Base-by-base conservation (phyloP, 2,329 filamentous ascomycete species). In the Calonectria crousiana region DNA sequence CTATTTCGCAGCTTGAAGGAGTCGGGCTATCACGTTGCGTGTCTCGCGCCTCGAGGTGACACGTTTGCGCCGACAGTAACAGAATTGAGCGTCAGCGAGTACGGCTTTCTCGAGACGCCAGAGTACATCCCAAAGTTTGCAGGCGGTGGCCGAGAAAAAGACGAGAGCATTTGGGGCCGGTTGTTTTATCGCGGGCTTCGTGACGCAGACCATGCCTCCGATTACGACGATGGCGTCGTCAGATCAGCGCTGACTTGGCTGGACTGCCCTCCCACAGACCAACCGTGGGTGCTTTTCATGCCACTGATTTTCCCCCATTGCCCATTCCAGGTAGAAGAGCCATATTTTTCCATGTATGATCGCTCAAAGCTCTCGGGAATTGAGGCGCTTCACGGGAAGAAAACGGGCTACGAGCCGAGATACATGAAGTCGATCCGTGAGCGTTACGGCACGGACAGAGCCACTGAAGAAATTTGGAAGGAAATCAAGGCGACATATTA, bases 281-380 rank as follows among this genome's bases (percentile, higher is more conserved):
- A 83, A 72, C 86, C 86, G 1, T 87, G 84, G 85, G 84, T 87
- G 0, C 73, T 88, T 0, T 87, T 86, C 69, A 79, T 88, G 82
- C 85, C 86, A 0, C 77, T 87, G 0, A 75, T 86, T 8, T 87
- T 88, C 73, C 86, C 87, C 0, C 85, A 88, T 74, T 87, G 84
- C n/a, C 87, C 86, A 0, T 88, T 88, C 44, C 81, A 85, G 28
- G 86, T 88, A 1, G 87, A 89, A 71, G 86, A 88, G 77, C 87
- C 87, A 0, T 88, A 85, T 69, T 88, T 88, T 71, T 86, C 84
- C 13, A 87, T 87, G 85, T 87, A 89, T 64, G 81, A 86, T 36
- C 83, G 86, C 4, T 66, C 76, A 0, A 67, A 79, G 1, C 81
- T 86, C 52, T 76, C 79, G 0, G 38, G 62, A 4, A 41, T 77